Base-by-base conservation (phyloP, 108 stramenopile genomes). In the Fragilaria radians region DNA sequence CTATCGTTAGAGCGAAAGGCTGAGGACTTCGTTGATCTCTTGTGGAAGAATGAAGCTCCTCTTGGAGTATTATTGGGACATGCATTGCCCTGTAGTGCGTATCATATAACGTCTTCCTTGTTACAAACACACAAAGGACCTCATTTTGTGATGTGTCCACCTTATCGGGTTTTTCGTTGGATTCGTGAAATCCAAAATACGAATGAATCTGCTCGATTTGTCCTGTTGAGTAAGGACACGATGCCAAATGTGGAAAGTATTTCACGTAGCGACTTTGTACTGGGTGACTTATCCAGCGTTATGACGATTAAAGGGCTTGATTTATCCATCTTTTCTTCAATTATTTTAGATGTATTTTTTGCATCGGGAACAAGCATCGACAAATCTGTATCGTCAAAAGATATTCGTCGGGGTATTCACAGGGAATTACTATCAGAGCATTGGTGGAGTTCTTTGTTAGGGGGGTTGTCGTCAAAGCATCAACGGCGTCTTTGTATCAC, bases 261-360 rank as follows among this genome's bases (percentile, higher is more conserved):
- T n/a, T n/a, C n/a, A n/a, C n/a, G n/a, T n/a, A n/a, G n/a, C n/a
- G n/a, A n/a, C n/a, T n/a, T n/a, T n/a, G n/a, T n/a, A n/a, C n/a
- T n/a, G n/a, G n/a, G n/a, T n/a, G n/a, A n/a, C n/a, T n/a, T n/a
- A n/a, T n/a, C n/a, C n/a, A n/a, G n/a, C n/a, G n/a, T n/a, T n/a
- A n/a, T n/a, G n/a, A n/a, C n/a, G n/a, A n/a, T n/a, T n/a, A n/a
- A n/a, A n/a, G n/a, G n/a, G n/a, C n/a, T n/a, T n/a, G 50, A 50
- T 18, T 4, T 51, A 2, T 5, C 33, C 7, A 30, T 51, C 3
- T 73, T 68, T 33, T 36, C 34, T 24, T 49, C 68, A 0, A 34
- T 78, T 30, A 48, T 67, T 24, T 29, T 80, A 9, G 79, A 80
- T 48, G 36, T 7, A 14, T 42, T 11, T 42, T 14, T 42, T 14